Evolutionary conservation across 2,329 filamentous ascomycete genomes (phyloP).

Genomic region (Chalaropsis ovoidea): DNA sequence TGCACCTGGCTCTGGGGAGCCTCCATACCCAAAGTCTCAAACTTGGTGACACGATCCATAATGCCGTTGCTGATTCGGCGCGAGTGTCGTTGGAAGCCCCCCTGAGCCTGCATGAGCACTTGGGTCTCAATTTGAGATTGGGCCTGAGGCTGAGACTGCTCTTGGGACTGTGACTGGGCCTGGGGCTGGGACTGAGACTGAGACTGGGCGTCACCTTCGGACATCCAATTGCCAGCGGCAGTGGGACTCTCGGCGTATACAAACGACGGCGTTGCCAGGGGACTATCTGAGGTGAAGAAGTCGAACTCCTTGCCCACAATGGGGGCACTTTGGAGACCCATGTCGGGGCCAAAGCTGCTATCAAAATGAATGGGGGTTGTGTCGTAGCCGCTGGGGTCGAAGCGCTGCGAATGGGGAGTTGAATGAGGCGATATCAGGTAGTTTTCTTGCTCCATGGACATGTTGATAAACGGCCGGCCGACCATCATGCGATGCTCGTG

Average conservation of each 20-base stretch:
- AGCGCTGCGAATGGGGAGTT: slow-evolving; percentile 46
- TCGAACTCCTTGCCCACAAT: slow-evolving; percentile 41
- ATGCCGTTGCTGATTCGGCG: slow-evolving; percentile 52
- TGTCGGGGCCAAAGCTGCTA: slow-evolving; percentile 34
- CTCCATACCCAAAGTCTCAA: slow-evolving; percentile 40
- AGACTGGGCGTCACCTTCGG: slow-evolving; percentile 38
- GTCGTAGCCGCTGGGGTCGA: slow-evolving; percentile 41
- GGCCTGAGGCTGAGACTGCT: slow-evolving; percentile 27
- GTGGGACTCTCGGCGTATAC: slow-evolving; percentile 40
- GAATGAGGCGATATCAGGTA: slow-evolving; percentile 48
- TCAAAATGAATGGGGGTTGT: slow-evolving; percentile 40
- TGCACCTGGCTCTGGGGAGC: slow-evolving; percentile 12
- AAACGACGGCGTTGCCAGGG: slow-evolving; percentile 42
- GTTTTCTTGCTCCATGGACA: slow-evolving; percentile 34
- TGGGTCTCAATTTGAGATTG: slow-evolving; percentile 33
- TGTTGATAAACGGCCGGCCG: slow-evolving; percentile 31
- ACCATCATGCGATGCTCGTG: slow-evolving; percentile 27
- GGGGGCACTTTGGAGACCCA: slow-evolving; percentile 21
- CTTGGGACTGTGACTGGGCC: not conserved
- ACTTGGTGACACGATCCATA: slow-evolving; percentile 50
- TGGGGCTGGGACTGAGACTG: slow-evolving; percentile 34
- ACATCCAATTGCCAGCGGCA: slow-evolving; percentile 40
- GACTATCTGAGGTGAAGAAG: slow-evolving; percentile 39
- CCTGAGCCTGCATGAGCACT: slow-evolving; percentile 36
- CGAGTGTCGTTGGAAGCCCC: slow-evolving; percentile 25